Conservation (phyloP, 495 filamentous ascomycete species). For the Podospora pseudopauciseta region DNA sequence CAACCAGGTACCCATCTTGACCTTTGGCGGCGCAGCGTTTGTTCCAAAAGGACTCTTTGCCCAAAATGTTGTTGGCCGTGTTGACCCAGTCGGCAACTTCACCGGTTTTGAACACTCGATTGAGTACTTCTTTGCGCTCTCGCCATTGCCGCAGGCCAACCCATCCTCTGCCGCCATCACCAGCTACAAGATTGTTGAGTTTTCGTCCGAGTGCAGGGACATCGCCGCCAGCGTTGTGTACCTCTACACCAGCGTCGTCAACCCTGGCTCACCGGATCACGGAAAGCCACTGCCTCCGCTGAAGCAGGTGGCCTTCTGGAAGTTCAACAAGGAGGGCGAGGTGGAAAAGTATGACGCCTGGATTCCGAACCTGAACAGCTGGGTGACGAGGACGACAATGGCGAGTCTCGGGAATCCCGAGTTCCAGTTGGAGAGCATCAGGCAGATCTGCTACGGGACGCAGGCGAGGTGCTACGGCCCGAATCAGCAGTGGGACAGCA, state of each 20-base stretch:
- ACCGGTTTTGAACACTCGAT: slow-evolving; percentile 36
- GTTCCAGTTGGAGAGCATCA: slow-evolving; percentile 26
- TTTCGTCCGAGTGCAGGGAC: slow-evolving; percentile 32
- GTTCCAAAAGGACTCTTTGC: slow-evolving; percentile 39
- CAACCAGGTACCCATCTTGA: slow-evolving; percentile 38
- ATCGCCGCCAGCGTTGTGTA: slow-evolving; percentile 37
- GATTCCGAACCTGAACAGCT: slow-evolving; percentile 36
- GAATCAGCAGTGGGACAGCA: slow-evolving; percentile 34
- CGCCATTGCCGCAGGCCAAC: slow-evolving; percentile 33
- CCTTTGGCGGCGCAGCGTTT: slow-evolving; percentile 22
- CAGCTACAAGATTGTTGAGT: slow-evolving; percentile 34
- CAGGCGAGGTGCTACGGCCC: slow-evolving; percentile 32
- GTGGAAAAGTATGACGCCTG: slow-evolving; percentile 39
- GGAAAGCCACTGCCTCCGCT: slow-evolving; percentile 30
- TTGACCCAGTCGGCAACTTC: slow-evolving; percentile 39
- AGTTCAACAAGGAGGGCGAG: slow-evolving; percentile 32
- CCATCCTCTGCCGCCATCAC: slow-evolving; percentile 30
- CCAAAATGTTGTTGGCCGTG: slow-evolving; percentile 32
- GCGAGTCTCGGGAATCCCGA: slow-evolving; percentile 23
- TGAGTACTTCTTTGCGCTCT: slow-evolving; percentile 41
- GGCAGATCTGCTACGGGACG: slow-evolving; percentile 29
- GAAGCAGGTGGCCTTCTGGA: slow-evolving; percentile 40
- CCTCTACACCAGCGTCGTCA: slow-evolving; percentile 32
- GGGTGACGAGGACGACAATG: slow-evolving; percentile 25
- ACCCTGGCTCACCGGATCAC: slow-evolving; percentile 27